phyloP scores from a whole-genome alignment of 441 rosid genomes.

The Jatropha multifida region DNA sequence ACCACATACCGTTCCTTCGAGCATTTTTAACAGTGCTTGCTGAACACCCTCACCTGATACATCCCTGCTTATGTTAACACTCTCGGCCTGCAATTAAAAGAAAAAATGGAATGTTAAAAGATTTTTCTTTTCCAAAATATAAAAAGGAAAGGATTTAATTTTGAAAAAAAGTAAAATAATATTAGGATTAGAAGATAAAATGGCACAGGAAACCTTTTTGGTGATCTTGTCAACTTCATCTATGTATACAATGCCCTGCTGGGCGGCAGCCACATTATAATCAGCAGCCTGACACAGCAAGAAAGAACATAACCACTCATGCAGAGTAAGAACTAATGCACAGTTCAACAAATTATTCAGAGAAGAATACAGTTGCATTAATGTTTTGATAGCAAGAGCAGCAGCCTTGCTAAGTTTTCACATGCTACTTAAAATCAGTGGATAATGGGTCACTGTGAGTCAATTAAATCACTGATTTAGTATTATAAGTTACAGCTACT shows the following conservation, averaged over 20 bases:
- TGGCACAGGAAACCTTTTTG: conserved; percentile 57
- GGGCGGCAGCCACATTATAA: conserved; percentile 98
- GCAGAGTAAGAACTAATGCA: background rate
- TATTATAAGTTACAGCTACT: background rate
- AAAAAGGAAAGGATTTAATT: background rate
- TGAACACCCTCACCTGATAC: conserved; percentile 99
- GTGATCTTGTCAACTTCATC: conserved; percentile 99
- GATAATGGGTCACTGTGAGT: background rate
- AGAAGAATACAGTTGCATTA: background rate
- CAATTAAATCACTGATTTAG: background rate
- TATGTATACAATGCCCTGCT: conserved; percentile 97
- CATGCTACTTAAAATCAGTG: background rate
- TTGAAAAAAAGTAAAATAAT: background rate
- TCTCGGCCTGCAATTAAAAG: conserved; percentile 72
- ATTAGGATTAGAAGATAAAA: background rate
- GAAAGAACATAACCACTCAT: background rate
- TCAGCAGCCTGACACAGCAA: conserved; percentile 68
- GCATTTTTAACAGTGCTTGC: conserved; percentile 95
- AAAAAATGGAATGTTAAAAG: background rate
- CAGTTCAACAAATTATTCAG: background rate
- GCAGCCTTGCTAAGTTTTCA: background rate
- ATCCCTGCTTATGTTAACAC: conserved; percentile 95
- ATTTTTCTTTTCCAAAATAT: background rate
- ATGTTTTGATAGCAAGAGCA: background rate
- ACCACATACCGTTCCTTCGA: conserved; percentile 95